phyloP scores from a whole-genome alignment of 129 eudicot species.

The Artemisia tridentata region DNA sequence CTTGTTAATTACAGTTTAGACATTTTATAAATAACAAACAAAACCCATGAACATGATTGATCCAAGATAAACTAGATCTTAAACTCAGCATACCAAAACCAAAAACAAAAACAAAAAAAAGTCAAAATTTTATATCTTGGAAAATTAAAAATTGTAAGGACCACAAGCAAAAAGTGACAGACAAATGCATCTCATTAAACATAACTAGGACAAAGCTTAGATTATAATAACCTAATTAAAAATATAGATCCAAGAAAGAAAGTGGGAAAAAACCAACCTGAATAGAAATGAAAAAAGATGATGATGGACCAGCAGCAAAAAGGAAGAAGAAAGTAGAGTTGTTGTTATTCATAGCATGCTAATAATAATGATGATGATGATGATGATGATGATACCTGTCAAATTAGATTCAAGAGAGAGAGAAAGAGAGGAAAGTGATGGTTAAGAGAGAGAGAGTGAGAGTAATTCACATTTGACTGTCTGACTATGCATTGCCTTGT shows the following conservation, averaged over 20 bases:
- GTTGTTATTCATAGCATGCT: conserved; percentile 39
- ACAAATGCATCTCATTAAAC: conserved; percentile 42
- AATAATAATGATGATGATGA: conserved; percentile 19
- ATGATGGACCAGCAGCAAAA: conserved; percentile 35
- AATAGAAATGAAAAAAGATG: conserved; percentile 23
- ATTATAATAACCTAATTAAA: conserved; percentile 7
- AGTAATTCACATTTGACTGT: conserved; percentile 31
- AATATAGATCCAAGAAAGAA: conserved; percentile 3
- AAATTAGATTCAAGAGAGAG: conserved; percentile 33
- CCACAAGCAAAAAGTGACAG: conserved; percentile 22
- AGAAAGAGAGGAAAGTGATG: conserved; percentile 32
- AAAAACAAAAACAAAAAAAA: no score
- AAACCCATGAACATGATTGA: not conserved
- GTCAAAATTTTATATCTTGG: conserved; percentile 5
- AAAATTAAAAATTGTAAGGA: conserved; percentile 29
- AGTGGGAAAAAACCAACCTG: conserved; percentile 34
- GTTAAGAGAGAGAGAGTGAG: conserved; percentile 31
- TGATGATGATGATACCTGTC: conserved; percentile 28
- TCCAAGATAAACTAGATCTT: no score
- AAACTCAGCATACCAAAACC: no score
- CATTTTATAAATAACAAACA: conserved; percentile 7
- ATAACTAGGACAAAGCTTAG: conserved; percentile 21
- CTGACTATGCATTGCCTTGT: conserved; percentile 19
- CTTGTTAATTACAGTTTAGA: not conserved
- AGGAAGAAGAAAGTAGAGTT: conserved; percentile 23